phyloP scores from a whole-genome alignment of 768 basidiomycete genomes.

The Chalciporus piperatus region DNA sequence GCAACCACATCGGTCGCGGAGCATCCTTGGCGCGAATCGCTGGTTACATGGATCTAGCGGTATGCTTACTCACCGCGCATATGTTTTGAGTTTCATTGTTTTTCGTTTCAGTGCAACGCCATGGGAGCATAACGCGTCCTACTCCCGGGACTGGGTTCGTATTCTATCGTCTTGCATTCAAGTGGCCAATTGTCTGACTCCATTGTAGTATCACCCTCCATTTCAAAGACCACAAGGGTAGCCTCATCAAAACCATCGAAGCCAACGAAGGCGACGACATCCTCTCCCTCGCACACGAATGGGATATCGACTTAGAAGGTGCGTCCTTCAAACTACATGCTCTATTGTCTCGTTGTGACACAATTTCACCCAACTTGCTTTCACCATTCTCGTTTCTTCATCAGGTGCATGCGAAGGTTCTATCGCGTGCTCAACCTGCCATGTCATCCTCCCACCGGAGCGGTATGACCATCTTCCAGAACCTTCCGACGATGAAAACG shows the following conservation, averaged over 20 bases:
- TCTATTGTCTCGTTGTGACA: neutral
- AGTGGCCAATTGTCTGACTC: neutral
- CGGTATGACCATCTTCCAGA: conserved; percentile 86
- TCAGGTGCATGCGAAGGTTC: conserved; percentile 96
- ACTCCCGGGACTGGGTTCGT: conserved; percentile 66
- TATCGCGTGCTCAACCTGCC: conserved; percentile 96
- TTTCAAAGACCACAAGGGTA: conserved; percentile 87
- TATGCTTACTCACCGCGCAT: neutral
- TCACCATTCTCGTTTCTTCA: neutral
- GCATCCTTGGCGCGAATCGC: too few relatives aligned
- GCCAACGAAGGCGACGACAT: conserved; percentile 94
- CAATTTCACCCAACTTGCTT: neutral
- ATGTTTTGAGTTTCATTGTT: neutral
- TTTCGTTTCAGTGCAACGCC: conserved; percentile 26
- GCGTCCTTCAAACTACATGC: conserved; percentile 15
- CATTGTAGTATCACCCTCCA: conserved; percentile 74
- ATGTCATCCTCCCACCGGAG: conserved; percentile 67
- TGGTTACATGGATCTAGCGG: conserved; percentile 14
- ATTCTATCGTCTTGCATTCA: neutral
- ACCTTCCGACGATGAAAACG: conserved; percentile 97
- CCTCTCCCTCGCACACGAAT: conserved; percentile 86
- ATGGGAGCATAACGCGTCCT: conserved; percentile 60
- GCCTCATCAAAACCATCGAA: conserved; percentile 81
- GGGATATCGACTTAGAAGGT: conserved; percentile 97
- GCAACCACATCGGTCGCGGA: neutral